Evolutionary conservation across 176 grass and related monocot species (phyloP).

Genomic region (Aechmea fasciata): DNA sequence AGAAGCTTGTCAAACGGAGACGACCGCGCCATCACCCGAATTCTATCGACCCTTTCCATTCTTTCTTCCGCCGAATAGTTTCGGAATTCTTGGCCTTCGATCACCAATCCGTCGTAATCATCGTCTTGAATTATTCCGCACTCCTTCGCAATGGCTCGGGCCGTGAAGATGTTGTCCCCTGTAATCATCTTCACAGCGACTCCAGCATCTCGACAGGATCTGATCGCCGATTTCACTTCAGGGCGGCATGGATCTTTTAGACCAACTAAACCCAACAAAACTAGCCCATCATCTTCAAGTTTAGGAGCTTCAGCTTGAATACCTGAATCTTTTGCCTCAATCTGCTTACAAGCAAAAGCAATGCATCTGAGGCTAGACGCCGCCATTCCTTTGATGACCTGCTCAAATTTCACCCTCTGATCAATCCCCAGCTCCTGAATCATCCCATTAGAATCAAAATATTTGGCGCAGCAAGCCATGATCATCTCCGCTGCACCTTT

Average conservation of each 20-base stretch:
- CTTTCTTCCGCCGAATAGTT: constrained; percentile 41
- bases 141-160: constrained; percentile 57
- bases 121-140: constrained; percentile 45
- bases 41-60: constrained; percentile 36
- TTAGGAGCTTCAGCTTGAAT: constrained; percentile 3
- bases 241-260: constrained; percentile 77
- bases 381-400: constrained; percentile 54
- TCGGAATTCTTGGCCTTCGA: constrained; percentile 74
- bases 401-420: constrained; percentile 28
- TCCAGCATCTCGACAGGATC: constrained; percentile 40
- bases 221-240: constrained; percentile 47
- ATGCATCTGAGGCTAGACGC: constrained; percentile 58
- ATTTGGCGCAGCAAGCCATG: constrained; percentile 37
- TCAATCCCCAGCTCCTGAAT: constrained; percentile 12
- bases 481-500: constrained; percentile 92
- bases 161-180: constrained; percentile 81
- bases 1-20: constrained; percentile 54
- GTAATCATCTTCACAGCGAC: constrained; percentile 90
- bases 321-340: not conserved
- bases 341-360: constrained; percentile 59
- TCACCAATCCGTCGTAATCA: constrained; percentile 20
- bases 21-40: constrained; percentile 57
- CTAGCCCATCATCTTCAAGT: constrained; percentile 46
- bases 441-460: constrained; percentile 19
- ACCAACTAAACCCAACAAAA: constrained; percentile 59